phyloP scores from a whole-genome alignment of 768 basidiomycete genomes.

The Hysterangium stoloniferum region DNA sequence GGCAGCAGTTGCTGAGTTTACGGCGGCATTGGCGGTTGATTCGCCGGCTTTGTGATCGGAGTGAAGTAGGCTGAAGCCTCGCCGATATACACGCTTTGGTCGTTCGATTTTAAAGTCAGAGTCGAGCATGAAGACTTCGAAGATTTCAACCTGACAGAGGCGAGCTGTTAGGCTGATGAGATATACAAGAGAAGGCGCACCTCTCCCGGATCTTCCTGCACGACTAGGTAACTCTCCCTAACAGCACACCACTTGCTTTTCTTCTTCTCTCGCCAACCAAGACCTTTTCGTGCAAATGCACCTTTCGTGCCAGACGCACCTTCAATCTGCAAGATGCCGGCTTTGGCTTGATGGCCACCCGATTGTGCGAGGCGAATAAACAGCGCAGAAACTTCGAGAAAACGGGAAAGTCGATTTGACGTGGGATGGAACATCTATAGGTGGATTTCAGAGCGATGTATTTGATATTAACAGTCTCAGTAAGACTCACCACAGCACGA shows the following conservation, averaged over 20 bases:
- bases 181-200: slow-evolving; percentile 30
- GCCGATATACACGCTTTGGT: slow-evolving; percentile 84
- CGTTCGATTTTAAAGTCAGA: slow-evolving; percentile 81
- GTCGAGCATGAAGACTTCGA: slow-evolving; percentile 93
- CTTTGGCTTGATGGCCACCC: slow-evolving; percentile 88
- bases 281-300: slow-evolving; percentile 60
- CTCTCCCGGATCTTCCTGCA: slow-evolving; percentile 79
- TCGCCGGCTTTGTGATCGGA: slow-evolving; percentile 22
- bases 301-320: slow-evolving; percentile 41
- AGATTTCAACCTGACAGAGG: slow-evolving; percentile 57
- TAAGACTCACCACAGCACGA: slow-evolving; percentile 67
- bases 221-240: slow-evolving; percentile 85
- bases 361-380: slow-evolving; percentile 71
- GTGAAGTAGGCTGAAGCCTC: slow-evolving; percentile 66
- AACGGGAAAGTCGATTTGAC: slow-evolving; percentile 80
- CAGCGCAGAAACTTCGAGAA: slow-evolving; percentile 87
- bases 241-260: slow-evolving; percentile 85
- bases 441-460: neutral
- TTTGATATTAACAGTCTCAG: slow-evolving; percentile 3
- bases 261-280: slow-evolving; percentile 49
- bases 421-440: slow-evolving; percentile 91
- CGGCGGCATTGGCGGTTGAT: too few species aligned
- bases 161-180: neutral
- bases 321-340: slow-evolving; percentile 68
- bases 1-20: slow-evolving; percentile 9